Conservation (phyloP, 768 basidiomycete species). For the Austroboletus festivus region DNA sequence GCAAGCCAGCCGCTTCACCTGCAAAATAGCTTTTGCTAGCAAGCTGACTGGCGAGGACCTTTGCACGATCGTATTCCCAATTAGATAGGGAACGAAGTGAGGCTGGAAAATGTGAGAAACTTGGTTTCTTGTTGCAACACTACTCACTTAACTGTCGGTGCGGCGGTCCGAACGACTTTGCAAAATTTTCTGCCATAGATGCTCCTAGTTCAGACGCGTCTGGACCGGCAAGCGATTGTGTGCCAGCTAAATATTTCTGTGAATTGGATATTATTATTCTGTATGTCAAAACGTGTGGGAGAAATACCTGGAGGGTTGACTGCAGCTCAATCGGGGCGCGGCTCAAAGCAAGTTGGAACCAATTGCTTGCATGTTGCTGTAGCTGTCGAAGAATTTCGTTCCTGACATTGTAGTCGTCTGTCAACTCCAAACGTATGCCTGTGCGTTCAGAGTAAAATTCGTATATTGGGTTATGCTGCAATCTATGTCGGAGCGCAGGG, state of each 20-base stretch:
- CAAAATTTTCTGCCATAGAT: conserved; percentile 83
- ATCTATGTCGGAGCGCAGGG: conserved; percentile 2
- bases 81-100: conserved; percentile 52
- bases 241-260: conserved; percentile 85
- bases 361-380: conserved; percentile 68
- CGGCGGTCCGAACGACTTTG: conserved; percentile 73
- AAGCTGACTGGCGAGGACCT: conserved; percentile 78
- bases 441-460: conserved; percentile 79
- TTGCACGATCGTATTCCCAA: conserved; percentile 79
- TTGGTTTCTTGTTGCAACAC: background rate
- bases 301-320: conserved; percentile 79
- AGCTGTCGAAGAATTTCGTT: conserved; percentile 80
- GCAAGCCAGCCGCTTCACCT: conserved; percentile 81
- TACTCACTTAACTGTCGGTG: conserved; percentile 73
- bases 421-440: conserved; percentile 71
- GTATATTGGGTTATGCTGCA: conserved; percentile 85
- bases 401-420: conserved; percentile 81
- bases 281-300: background rate
- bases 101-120: conserved; percentile 34
- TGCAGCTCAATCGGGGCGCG: conserved; percentile 92
- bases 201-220: conserved; percentile 88
- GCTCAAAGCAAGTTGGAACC: conserved; percentile 85
- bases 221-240: conserved; percentile 63
- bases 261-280: background rate
- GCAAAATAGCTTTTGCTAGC: conserved; percentile 88